Evolutionary conservation across 176 grass and related monocot species (phyloP).

Genomic region (Canna indica): DNA sequence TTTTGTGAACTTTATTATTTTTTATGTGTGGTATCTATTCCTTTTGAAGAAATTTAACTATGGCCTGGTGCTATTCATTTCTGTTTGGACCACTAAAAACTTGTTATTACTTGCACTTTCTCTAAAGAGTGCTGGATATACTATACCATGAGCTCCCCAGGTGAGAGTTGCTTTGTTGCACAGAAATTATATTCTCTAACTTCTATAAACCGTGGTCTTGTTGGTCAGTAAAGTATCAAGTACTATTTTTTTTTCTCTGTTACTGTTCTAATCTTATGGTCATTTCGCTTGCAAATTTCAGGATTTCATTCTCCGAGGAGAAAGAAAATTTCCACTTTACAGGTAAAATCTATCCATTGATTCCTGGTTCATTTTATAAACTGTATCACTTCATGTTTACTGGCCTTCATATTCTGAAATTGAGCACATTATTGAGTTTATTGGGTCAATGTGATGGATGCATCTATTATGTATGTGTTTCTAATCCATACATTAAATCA

Average conservation of each 20-base stretch:
- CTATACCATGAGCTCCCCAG: no score
- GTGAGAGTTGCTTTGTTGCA: no score
- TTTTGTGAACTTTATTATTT: no score
- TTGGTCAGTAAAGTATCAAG: background rate
- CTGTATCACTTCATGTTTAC: background rate
- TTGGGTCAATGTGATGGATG: background rate
- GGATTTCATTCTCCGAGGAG: constrained; percentile 92
- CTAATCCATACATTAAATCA: background rate
- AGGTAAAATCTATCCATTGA: constrained; percentile 31
- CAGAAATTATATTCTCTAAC: no score
- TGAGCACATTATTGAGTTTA: background rate
- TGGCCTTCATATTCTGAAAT: background rate
- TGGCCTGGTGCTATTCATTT: no score
- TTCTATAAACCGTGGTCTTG: no score
- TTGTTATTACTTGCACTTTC: no score
- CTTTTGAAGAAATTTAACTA: no score
- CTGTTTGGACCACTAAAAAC: no score
- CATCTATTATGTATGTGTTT: background rate
- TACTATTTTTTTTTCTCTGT: background rate
- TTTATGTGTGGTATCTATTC: no score
- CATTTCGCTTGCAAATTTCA: constrained; percentile 27
- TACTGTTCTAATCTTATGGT: background rate
- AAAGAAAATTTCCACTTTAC: constrained; percentile 82
- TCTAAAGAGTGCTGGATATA: no score
- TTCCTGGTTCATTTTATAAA: background rate